Base-by-base conservation (phyloP, 495 filamentous ascomycete genomes). In the Lophiotrema nucula region DNA sequence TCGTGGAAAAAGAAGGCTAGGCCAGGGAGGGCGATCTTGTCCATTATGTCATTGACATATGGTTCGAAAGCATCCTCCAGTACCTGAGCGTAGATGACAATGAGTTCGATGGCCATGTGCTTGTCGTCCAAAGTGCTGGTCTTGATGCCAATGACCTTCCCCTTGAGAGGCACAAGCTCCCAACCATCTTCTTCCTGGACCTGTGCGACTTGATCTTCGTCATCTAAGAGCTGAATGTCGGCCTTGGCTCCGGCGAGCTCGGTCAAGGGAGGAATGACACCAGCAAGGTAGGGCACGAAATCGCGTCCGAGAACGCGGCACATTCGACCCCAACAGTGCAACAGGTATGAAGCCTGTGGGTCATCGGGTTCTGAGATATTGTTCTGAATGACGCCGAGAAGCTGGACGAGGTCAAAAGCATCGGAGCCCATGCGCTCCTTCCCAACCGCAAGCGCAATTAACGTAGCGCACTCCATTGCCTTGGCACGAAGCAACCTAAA, bases 261-360 rank as follows among this genome's bases (percentile, higher is more conserved):
- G 53, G 96, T 77, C 53, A 99, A 79, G 41, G 95, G 95, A 16
- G 92, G 92, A 85, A 99, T 97, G 39, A 99, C 95, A 50, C 83
- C 89, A 5, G 86, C 82, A 42, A 97, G 80, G 75, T 90, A 99
- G 21, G 90, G 91, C 15, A 97, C 79, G 71, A 99, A 99, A 62
- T 95, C 90, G 39, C 81, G 75, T 42, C 87, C 90, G 53, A 99
- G 79, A 18, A 97, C 92, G 44, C 93, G 87, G 72, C 92, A 97
- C 95, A 99, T 97, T 24, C 95, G 83, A 43, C 95, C 95, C 95
- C 95, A 99, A 76, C 93, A 99, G 78, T 99, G 95, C 67, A 97
- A 87, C 16, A 99, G 83, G 71, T 99, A 99, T 61, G 92, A 89
- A 8, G 90, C 89, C 73, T 99, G 95, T 23, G 95, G 95, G 69